Evolutionary conservation across 1,284 basidiomycete species (phyloP).

Genomic region (Puccinia hordei): DNA sequence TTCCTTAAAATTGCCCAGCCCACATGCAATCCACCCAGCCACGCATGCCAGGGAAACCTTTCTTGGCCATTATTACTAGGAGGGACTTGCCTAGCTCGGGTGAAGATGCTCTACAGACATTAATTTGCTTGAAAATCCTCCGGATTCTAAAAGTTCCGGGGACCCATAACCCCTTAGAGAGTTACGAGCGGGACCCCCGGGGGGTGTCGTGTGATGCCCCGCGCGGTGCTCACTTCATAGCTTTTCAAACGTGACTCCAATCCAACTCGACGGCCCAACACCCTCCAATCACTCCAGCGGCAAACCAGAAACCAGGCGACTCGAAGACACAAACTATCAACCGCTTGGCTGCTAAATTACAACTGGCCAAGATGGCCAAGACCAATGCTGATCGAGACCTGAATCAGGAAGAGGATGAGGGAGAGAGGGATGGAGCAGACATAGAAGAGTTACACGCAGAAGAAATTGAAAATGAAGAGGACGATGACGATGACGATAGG

Average conservation of each 20-base stretch:
- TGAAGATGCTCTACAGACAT: no score
- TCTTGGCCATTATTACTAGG: no score
- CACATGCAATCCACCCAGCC: no score
- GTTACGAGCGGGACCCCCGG: no score
- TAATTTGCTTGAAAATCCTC: no score
- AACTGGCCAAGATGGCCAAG: constrained; percentile 48
- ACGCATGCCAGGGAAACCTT: no score
- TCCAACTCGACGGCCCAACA: not conserved
- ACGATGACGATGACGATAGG: constrained; percentile 46
- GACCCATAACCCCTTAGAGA: no score
- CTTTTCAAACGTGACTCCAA: not conserved
- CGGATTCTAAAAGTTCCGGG: no score
- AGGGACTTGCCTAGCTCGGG: no score
- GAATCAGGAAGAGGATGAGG: constrained; percentile 63
- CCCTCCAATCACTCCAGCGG: not conserved
- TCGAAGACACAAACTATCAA: constrained; percentile 41
- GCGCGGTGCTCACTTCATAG: no score
- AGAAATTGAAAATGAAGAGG: constrained; percentile 56
- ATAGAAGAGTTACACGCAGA: constrained; percentile 68
- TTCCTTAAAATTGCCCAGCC: no score
- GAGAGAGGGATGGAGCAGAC: constrained; percentile 70
- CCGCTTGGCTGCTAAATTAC: constrained; percentile 40
- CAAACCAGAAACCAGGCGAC: constrained; percentile 34
- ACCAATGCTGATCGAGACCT: constrained; percentile 63
- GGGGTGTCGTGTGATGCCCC: no score